These are phyloP conservation scores for Pezicula rhizophila DNA, from an alignment of 2,329 filamentous ascomycete species.

Conservation along the genomic window DNA sequence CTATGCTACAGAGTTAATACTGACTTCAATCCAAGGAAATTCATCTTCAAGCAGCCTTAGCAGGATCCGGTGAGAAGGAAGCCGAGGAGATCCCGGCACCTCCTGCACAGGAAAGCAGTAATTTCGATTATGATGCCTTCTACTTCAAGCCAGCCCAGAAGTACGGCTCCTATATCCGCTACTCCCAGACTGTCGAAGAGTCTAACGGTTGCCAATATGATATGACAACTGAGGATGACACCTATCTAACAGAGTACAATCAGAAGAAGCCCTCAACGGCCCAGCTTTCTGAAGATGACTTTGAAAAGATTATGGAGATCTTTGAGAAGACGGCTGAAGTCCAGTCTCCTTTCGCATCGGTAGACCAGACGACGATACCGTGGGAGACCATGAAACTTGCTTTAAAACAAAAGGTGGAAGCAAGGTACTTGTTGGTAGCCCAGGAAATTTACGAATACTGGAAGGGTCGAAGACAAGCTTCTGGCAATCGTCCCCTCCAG, in stretches of 20 bases:
- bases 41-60: conserved; percentile 29
- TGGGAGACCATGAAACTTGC: conserved; percentile 71
- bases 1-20: neutral
- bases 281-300: conserved; percentile 80
- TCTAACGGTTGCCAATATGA: conserved; percentile 87
- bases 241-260: conserved; percentile 80
- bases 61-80: conserved; percentile 20
- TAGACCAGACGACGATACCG: conserved; percentile 79
- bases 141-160: conserved; percentile 69
- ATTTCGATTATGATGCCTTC: conserved; percentile 80
- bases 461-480: conserved; percentile 63
- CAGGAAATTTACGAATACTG: conserved; percentile 87
- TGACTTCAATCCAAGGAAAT: conserved; percentile 24
- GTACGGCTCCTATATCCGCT: conserved; percentile 76
- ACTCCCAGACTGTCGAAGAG: conserved; percentile 96
- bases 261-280: conserved; percentile 58
- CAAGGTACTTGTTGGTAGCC: conserved; percentile 48
- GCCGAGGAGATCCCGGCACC: conserved; percentile 52
- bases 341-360: conserved; percentile 81
- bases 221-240: conserved; percentile 86
- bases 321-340: conserved; percentile 82
- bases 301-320: conserved; percentile 90
- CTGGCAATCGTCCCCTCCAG: conserved; percentile 67
- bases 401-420: conserved; percentile 45
- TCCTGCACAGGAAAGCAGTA: conserved; percentile 53